A percentile compares a stretch with the other conserved stretches of the same genome.
Evolutionary conservation across 805 yeast species (phyloP).

Genomic region (Priceomyces fermenticarens): DNA sequence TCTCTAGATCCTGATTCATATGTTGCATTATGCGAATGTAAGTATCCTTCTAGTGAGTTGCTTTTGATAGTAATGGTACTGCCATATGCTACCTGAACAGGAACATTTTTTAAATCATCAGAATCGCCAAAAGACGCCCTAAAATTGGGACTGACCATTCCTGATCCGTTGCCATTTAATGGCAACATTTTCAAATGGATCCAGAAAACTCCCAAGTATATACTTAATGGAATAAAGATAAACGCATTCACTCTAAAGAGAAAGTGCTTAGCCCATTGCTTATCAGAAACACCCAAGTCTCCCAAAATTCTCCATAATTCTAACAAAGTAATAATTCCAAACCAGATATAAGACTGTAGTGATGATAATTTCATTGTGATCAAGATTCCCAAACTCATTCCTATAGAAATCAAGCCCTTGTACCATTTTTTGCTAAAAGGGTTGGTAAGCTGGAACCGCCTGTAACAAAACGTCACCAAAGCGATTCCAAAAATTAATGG

Average conservation of each 20-base stretch:
- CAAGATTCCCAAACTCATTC: constrained; percentile 51
- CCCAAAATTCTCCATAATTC: constrained; percentile 70
- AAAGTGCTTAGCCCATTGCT: constrained; percentile 38
- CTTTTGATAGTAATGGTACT: constrained; percentile 73
- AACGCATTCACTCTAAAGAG: constrained; percentile 39
- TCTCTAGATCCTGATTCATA: constrained; percentile 67
- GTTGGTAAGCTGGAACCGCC: constrained; percentile 42
- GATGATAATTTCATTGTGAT: constrained; percentile 73
- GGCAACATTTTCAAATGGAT: constrained; percentile 52
- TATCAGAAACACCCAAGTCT: constrained; percentile 51
- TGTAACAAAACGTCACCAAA: constrained; percentile 50
- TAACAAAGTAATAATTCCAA: constrained; percentile 43
- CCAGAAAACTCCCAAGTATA: constrained; percentile 57
- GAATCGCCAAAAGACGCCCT: constrained; percentile 53
- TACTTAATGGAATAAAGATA: constrained; percentile 51
- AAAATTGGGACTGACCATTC: constrained; percentile 64
- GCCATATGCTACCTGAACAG: constrained; percentile 72
- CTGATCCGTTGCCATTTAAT: constrained; percentile 56
- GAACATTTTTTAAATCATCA: constrained; percentile 32
- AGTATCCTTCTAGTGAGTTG: constrained; percentile 63
- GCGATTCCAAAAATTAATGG: constrained; percentile 45
- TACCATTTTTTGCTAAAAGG: constrained; percentile 54
- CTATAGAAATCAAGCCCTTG: constrained; percentile 45
- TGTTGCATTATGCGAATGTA: constrained; percentile 69
- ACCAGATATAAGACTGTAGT: constrained; percentile 63